Evolutionary conservation across 2,329 filamentous ascomycete genomes (phyloP), one percentile per base, ranked within the genome.

Genomic region (Pseudogymnoascus sp.): DNA sequence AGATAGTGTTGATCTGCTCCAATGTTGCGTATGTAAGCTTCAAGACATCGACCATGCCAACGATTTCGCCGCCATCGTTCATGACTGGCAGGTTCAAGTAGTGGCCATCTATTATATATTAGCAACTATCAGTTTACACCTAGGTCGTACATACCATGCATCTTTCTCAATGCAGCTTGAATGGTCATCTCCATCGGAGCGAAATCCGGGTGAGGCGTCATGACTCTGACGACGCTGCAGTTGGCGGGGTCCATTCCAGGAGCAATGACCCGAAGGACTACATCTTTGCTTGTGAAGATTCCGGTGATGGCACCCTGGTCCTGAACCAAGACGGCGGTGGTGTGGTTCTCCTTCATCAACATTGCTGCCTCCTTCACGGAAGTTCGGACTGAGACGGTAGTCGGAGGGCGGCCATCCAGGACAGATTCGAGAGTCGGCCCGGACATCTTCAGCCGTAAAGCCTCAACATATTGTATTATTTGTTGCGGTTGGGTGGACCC

Each of bases 271-370:
- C 94, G 91, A 63, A 99, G 83, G 64, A 99, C 94, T 60, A 99
- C 93, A 78, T 99, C 94, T 80, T 99, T 99, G 80, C 94, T 97
- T 64, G 94, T 99, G 75, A 99, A 99, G 73, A 99, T 99, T 77
- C 94, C 94, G 61, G 94, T 99, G 73, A 99, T 97, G 45, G 92
- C 91, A 62, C 93, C 92, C 75, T 96, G 91, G 74, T 99, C 94
- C 77, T 97, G 92, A 14, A 99, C 94, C 63, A 99, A 80, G 42
- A 99, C 88, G 52, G 94, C 94, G 14, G 94, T 99, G 16, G 94
- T 99, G 76, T 96, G 94, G 78, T 99, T 93, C 76, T 99, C 94
- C 80, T 96, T 97, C 94, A 99, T 99, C 75, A 96, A 78, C 68
- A 89, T 85, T 14, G 94, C 94, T 62, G 94, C 94, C 72, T 99